Base-by-base conservation (phyloP, 352 stramenopile genomes). In the Peronosclerospora sorghi region DNA sequence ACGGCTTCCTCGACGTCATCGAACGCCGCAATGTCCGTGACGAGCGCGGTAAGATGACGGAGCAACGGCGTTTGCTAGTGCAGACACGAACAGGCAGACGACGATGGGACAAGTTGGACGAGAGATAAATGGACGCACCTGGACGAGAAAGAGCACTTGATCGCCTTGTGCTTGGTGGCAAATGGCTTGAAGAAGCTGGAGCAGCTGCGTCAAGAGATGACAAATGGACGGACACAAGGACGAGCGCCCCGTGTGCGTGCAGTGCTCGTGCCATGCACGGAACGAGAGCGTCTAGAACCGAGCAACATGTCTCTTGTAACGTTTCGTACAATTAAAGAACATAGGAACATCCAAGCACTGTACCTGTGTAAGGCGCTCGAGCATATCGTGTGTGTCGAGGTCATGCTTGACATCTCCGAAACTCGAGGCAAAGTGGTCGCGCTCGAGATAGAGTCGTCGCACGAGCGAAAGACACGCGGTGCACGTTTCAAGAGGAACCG, bases 291-390 rank as follows among this genome's bases (percentile, higher is more conserved):
- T 49, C 68, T 80, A 48, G 8, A n/a, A 34, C n/a, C n/a, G n/a
- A n/a, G n/a, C n/a, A n/a, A n/a, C n/a, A n/a, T n/a, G n/a, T n/a
- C n/a, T n/a, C n/a, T n/a, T n/a, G n/a, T n/a, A n/a, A n/a, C n/a
- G n/a, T n/a, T n/a, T n/a, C n/a, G n/a, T n/a, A n/a, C n/a, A n/a
- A n/a, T n/a, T n/a, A 54, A 35, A 3, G 3, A 41, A 27, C 35
- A 49, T 32, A 2, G 2, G 38, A 27, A n/a, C 8, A 32, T 23
- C 18, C 32, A 17, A 36, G 42, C 21, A 45, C 3, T 41, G 48
- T 57, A 79, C 68, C 54, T 77, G 52, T 5, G 75, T 47, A 6
- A 80, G 36, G n/a, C n/a, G n/a, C n/a, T n/a, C n/a, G n/a, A n/a
- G n/a, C n/a, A n/a, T n/a, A n/a, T n/a, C n/a, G n/a, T n/a, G n/a